Base-by-base conservation (phyloP, 306 rosid genomes). In the Lathyrus sativus region DNA sequence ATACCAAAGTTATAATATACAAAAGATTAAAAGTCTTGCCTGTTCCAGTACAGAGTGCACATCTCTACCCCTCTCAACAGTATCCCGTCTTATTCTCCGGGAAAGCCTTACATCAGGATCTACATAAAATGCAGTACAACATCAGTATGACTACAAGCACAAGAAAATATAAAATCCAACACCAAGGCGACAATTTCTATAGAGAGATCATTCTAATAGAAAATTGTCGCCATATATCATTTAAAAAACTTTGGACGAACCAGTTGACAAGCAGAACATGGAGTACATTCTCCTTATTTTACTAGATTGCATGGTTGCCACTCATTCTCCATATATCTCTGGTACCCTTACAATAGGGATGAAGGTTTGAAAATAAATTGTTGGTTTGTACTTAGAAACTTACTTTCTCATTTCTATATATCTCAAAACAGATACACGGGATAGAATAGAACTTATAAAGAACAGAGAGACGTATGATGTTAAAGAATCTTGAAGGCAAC, bases 61-160 rank as follows among this genome's bases (percentile, higher is more conserved):
- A 78, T 89, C 96, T 75, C 98, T 85, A 62, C 96, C 96, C 80
- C 98, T 83, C 70, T 92, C 88, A 73, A 92, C 96, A 1, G 87
- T 92, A 77, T 92, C 96, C 26, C 96, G 91, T 74, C 85, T 85
- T 73, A 88, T 82, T 86, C 98, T 88, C 71, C 96, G 96, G 66
- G 96, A 86, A 83, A 92, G 98, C 82, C 96, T 92, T 81, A 92
- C 93, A 82, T 92, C 96, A 77, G 98, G 90, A 85, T 90, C 98
- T 90, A 67, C 77, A 51, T 58, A 70, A 74, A 71, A 69, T 35
- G 55, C 54, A 74, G 15, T 7, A 50, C 55, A 74, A 46, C 13
- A 70, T 68, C 72, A 70, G 65, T 46, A 55, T 68, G 65, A 62
- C 51, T 50, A 48, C 51, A 77, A 43, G 65, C 24, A 57, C 22